These are phyloP conservation scores for Suzukiozyma palmioleophila DNA, from an alignment of 1,139 yeast genomes.

Conservation along the genomic window DNA sequence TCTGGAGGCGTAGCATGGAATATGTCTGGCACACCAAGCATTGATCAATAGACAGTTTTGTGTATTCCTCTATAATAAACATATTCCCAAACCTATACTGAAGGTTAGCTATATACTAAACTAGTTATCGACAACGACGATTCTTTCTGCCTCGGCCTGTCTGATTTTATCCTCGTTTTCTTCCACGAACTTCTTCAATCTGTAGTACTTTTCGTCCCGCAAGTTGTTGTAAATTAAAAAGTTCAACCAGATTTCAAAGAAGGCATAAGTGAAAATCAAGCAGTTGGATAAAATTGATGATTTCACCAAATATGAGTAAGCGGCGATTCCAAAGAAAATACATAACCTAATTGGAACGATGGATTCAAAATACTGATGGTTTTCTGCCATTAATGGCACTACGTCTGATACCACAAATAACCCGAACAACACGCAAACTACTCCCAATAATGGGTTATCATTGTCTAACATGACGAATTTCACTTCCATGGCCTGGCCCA, in stretches of 20 bases:
- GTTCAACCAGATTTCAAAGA: conserved; percentile 69
- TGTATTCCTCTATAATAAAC: conserved; percentile 4
- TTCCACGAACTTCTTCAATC: conserved; percentile 35
- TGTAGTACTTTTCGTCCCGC: conserved; percentile 55
- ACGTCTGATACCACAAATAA: conserved; percentile 49
- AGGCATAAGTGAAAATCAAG: conserved; percentile 56
- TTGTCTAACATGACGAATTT: conserved; percentile 41
- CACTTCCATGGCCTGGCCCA: conserved; percentile 57
- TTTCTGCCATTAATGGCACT: conserved; percentile 55
- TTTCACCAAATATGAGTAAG: conserved; percentile 36
- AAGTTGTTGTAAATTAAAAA: conserved; percentile 59
- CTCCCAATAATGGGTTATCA: conserved; percentile 49
- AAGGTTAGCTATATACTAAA: not conserved
- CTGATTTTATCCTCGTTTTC: conserved; percentile 32
- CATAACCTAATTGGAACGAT: conserved; percentile 65
- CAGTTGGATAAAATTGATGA: conserved; percentile 53
- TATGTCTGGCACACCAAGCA: not conserved
- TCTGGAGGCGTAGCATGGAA: not conserved
- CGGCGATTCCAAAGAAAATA: conserved; percentile 49
- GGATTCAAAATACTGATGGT: conserved; percentile 56
- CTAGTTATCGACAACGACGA: conserved; percentile 21
- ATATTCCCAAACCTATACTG: conserved; percentile 1
- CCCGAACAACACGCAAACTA: conserved; percentile 42
- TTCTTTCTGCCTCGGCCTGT: conserved; percentile 24
- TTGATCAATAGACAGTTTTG: not conserved